A percentile compares a stretch with the other conserved stretches of the same genome.
These are phyloP conservation scores for Diaporthe australafricana DNA, from an alignment of 2,329 filamentous ascomycete species.

Conservation along the genomic window DNA sequence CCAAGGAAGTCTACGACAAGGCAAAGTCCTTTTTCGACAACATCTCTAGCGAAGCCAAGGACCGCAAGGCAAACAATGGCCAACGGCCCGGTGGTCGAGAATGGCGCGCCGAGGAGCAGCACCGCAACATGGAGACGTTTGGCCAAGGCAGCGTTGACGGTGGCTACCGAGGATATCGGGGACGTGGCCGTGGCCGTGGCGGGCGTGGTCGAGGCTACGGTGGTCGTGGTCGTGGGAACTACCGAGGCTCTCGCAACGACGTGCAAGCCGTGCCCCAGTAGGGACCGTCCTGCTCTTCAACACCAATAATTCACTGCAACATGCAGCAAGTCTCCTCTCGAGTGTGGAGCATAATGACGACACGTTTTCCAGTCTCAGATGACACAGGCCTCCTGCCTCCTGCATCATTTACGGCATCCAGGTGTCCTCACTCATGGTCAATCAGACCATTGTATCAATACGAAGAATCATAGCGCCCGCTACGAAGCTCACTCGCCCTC, in stretches of 20 bases:
- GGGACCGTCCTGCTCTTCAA: neutral
- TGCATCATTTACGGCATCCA: slow-evolving; percentile 29
- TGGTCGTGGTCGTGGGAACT: slow-evolving; percentile 50
- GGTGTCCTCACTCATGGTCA: slow-evolving; percentile 14
- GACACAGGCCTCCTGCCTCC: neutral
- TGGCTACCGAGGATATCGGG: slow-evolving; percentile 79
- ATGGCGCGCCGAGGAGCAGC: slow-evolving; percentile 92
- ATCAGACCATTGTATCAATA: slow-evolving; percentile 29
- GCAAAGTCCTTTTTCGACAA: slow-evolving; percentile 96
- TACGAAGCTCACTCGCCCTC: neutral
- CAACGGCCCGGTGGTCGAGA: slow-evolving; percentile 82
- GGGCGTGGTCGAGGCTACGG: slow-evolving; percentile 57
- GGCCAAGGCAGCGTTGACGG: slow-evolving; percentile 95
- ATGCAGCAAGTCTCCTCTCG: neutral
- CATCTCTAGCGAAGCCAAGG: slow-evolving; percentile 93
- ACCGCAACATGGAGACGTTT: slow-evolving; percentile 97
- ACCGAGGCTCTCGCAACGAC: slow-evolving; percentile 43
- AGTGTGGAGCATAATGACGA: slow-evolving; percentile 13
- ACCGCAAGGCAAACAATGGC: slow-evolving; percentile 79
- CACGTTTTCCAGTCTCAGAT: neutral
- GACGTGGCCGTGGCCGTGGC: slow-evolving; percentile 81
- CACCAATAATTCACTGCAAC: neutral
- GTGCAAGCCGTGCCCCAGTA: slow-evolving; percentile 28
- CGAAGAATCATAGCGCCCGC: slow-evolving; percentile 12
- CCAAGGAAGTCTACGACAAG: slow-evolving; percentile 80